Evolutionary conservation across 2,329 filamentous ascomycete species (phyloP).

Genomic region (Hypoxylon sp.): DNA sequence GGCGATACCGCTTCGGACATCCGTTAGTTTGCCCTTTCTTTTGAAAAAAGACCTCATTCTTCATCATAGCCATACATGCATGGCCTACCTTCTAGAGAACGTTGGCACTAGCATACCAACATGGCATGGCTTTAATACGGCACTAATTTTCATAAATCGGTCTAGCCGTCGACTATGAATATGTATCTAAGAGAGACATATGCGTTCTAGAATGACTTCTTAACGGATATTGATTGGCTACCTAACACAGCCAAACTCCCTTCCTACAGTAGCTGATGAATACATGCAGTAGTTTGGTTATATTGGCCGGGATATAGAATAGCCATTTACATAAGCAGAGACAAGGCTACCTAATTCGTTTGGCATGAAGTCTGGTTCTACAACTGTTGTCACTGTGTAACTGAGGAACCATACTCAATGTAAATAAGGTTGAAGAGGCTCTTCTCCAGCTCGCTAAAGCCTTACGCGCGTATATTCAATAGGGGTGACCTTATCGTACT

Average conservation of each 20-base stretch:
- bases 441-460: conserved; percentile 6
- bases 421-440: conserved; percentile 7
- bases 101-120: background rate
- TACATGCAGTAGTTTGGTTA: background rate
- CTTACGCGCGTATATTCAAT: background rate
- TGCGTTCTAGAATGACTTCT: background rate
- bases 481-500: conserved; percentile 10
- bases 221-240: background rate
- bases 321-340: background rate
- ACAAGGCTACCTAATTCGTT: background rate
- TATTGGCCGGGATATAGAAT: conserved; percentile 1
- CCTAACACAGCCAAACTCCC: background rate
- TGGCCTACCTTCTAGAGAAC: conserved; percentile 2
- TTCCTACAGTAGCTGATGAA: background rate
- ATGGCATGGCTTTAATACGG: background rate
- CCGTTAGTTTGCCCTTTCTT: conserved; percentile 16
- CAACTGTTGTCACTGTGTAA: conserved; percentile 14
- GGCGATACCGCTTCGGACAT: conserved; percentile 29
- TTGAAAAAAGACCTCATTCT: conserved; percentile 15
- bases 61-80: conserved; percentile 23
- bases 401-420: background rate
- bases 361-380: background rate
- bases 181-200: background rate
- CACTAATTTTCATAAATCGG: background rate
- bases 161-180: background rate